Evolutionary conservation across 148 eudicot species (phyloP).

Genomic region (Amaranthus cruentus): DNA sequence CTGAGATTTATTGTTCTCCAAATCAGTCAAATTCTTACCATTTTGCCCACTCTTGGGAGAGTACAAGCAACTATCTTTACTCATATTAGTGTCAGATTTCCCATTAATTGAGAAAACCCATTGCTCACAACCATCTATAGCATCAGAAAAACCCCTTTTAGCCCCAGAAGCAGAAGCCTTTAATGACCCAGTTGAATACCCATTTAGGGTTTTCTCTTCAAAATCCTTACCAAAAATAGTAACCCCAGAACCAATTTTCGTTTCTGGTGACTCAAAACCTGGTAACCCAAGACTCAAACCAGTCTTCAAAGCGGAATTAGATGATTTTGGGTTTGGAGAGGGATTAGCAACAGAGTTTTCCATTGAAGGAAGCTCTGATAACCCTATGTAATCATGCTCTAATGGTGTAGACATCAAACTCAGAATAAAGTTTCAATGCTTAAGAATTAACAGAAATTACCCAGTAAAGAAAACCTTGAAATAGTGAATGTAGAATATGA

Average conservation of each 20-base stretch:
- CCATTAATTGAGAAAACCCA: constrained; percentile 31
- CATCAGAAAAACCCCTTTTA: constrained; percentile 33
- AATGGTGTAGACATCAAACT: constrained; percentile 47
- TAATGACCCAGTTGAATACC: constrained; percentile 15
- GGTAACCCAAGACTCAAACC: constrained; percentile 36
- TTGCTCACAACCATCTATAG: constrained; percentile 26
- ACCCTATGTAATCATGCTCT: constrained; percentile 68
- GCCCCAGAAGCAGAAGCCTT: constrained; percentile 23
- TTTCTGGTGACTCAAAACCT: constrained; percentile 31
- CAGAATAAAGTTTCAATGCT: neutral
- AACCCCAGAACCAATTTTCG: constrained; percentile 25
- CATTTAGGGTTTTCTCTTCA: constrained; percentile 26
- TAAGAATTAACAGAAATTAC: neutral
- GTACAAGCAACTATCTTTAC: constrained; percentile 23
- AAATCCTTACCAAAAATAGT: constrained; percentile 37
- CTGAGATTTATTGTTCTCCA: constrained; percentile 4
- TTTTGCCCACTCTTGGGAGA: constrained; percentile 7
- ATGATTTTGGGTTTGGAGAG: constrained; percentile 7
- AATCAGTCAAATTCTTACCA: neutral
- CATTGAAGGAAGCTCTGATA: constrained; percentile 43
- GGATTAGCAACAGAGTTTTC: constrained; percentile 32
- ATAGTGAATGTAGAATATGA: neutral
- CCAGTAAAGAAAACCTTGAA: constrained; percentile 4
- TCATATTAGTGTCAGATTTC: constrained; percentile 24
- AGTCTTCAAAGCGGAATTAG: constrained; percentile 23